Conservation (phyloP, 495 filamentous ascomycete species). For the Apodospora peruviana region DNA sequence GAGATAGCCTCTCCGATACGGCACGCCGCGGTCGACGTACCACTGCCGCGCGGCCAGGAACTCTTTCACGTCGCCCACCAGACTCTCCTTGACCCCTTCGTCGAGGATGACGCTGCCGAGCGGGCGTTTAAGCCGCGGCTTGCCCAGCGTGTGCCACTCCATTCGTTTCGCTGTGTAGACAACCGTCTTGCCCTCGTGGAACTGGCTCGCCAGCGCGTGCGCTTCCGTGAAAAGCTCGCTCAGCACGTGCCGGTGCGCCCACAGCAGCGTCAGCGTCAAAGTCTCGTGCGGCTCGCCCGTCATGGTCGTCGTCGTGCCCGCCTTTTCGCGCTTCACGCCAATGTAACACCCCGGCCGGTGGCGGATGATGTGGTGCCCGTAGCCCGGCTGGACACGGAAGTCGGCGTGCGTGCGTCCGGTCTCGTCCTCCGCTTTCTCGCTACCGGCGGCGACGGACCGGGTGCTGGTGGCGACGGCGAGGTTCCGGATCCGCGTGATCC, state of each 20-base stretch:
- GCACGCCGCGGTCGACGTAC: constrained; percentile 94
- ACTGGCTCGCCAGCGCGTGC: constrained; percentile 65
- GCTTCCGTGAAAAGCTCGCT: constrained; percentile 81
- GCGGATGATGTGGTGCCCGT: constrained; percentile 77
- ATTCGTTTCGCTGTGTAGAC: constrained; percentile 82
- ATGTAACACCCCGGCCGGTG: constrained; percentile 78
- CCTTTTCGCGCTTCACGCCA: constrained; percentile 77
- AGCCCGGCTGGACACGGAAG: constrained; percentile 86
- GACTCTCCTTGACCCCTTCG: constrained; percentile 73
- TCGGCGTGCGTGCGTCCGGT: constrained; percentile 67
- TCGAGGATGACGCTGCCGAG: constrained; percentile 85
- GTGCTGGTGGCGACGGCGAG: constrained; percentile 44
- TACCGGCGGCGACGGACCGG: constrained; percentile 54
- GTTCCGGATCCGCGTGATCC: constrained; percentile 45
- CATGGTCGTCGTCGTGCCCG: constrained; percentile 60
- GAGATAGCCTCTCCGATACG: constrained; percentile 89
- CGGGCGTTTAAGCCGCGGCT: constrained; percentile 80
- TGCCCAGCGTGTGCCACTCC: constrained; percentile 77
- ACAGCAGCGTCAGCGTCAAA: constrained; percentile 85
- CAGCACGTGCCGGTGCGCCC: constrained; percentile 78
- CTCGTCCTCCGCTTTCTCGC: constrained; percentile 55
- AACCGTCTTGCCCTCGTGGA: constrained; percentile 88
- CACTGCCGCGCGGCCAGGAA: constrained; percentile 75
- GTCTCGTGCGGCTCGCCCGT: constrained; percentile 92
- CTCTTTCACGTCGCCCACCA: constrained; percentile 80